phyloP scores from a whole-genome alignment of 805 yeast genomes.

The Ogataea paraovalis region DNA sequence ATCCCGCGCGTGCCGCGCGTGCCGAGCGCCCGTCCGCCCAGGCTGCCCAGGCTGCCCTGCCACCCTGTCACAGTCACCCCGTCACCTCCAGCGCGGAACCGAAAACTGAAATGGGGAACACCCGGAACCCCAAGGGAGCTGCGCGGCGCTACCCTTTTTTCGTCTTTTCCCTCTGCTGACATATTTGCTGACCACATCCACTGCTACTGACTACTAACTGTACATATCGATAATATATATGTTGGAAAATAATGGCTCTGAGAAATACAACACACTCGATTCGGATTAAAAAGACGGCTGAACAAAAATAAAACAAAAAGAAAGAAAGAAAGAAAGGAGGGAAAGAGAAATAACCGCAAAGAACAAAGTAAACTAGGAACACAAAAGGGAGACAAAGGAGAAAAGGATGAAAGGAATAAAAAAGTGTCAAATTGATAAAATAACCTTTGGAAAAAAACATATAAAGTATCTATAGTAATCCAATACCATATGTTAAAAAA shows the following conservation, averaged over 20 bases:
- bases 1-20: neutral
- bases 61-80: neutral
- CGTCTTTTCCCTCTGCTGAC: neutral
- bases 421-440: neutral
- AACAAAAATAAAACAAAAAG: neutral
- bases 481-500: constrained; percentile 1
- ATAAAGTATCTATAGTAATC: neutral
- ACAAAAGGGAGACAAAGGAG: neutral
- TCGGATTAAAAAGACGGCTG: neutral
- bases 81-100: neutral
- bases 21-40: neutral
- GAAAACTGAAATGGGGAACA: neutral
- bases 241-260: neutral
- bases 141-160: neutral
- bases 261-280: neutral
- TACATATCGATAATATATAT: no score
- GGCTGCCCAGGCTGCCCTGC: neutral
- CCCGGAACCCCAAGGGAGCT: neutral
- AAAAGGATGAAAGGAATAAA: constrained; percentile 1
- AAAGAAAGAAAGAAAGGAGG: neutral
- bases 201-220: no score
- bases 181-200: neutral
- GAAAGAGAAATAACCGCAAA: neutral
- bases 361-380: neutral
- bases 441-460: neutral